phyloP scores from a whole-genome alignment of 257 asterid species.

The Salvia miltiorrhiza region DNA sequence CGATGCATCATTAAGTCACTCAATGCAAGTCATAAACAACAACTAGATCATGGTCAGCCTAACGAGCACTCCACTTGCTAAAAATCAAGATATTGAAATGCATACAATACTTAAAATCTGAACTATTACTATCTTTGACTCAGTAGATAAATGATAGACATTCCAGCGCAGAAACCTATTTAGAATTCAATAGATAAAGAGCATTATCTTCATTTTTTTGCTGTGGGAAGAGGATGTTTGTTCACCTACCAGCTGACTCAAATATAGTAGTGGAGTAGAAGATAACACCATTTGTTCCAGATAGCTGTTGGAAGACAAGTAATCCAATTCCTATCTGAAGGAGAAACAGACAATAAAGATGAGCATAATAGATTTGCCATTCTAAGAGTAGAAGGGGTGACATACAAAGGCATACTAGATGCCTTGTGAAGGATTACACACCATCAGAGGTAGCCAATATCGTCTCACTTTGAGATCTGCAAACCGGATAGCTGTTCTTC shows the following conservation, averaged over 20 bases:
- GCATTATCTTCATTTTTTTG: not conserved
- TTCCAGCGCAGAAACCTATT: not conserved
- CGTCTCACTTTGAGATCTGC: conserved; percentile 78
- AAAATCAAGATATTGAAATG: not conserved
- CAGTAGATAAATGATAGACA: not conserved
- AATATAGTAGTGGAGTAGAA: conserved; percentile 64
- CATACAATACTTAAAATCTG: not conserved
- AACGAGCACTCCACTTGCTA: not conserved
- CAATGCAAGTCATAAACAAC: not conserved
- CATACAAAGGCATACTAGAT: not conserved
- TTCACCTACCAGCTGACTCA: conserved; percentile 56
- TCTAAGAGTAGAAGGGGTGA: not conserved
- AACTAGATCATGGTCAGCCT: not conserved
- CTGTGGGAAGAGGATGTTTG: not conserved
- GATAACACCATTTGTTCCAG: conserved; percentile 69
- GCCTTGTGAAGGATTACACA: conserved; percentile 17
- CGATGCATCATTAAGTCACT: not conserved
- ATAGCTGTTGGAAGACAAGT: conserved; percentile 62
- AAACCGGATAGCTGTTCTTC: conserved; percentile 72
- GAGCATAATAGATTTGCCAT: not conserved
- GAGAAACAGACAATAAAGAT: not conserved
- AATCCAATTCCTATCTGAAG: conserved; percentile 61
- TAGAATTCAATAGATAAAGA: not conserved
- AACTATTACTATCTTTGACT: not conserved
- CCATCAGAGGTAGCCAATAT: conserved; percentile 97